Evolutionary conservation across 2,329 filamentous ascomycete species (phyloP).

Genomic region (Diaporthe australafricana): DNA sequence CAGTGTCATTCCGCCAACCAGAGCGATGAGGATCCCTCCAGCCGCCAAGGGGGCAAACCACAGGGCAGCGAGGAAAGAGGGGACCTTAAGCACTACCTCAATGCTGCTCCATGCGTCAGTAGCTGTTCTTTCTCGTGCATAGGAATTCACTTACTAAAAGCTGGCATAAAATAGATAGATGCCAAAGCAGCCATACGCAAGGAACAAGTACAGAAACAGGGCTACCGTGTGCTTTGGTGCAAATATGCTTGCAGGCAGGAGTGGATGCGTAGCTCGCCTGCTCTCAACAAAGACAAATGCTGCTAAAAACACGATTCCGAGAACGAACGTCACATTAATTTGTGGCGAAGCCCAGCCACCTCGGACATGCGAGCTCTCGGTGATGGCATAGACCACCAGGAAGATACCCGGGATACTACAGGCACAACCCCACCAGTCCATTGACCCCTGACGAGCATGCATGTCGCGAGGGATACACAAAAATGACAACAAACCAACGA

Average conservation of each 20-base stretch:
- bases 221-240: not conserved
- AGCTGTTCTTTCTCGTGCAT: not conserved
- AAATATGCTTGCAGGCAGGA: slow-evolving; percentile 14
- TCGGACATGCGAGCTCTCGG: slow-evolving; percentile 72
- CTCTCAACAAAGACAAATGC: slow-evolving; percentile 1
- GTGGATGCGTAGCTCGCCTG: not conserved
- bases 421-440: slow-evolving; percentile 71
- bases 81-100: slow-evolving; percentile 58
- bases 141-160: slow-evolving; percentile 63
- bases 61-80: slow-evolving; percentile 63
- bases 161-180: slow-evolving; percentile 67
- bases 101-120: slow-evolving; percentile 57
- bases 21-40: slow-evolving; percentile 65
- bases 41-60: slow-evolving; percentile 67
- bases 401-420: slow-evolving; percentile 69
- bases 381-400: slow-evolving; percentile 75
- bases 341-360: slow-evolving; percentile 74
- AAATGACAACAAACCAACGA: slow-evolving; percentile 48
- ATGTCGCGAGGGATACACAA: slow-evolving; percentile 35
- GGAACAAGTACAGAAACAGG: not conserved
- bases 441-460: slow-evolving; percentile 54
- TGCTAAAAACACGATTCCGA: slow-evolving; percentile 49
- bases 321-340: slow-evolving; percentile 68
- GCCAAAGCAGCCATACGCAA: not conserved
- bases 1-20: slow-evolving; percentile 61